Conservation (phyloP, 1,284 basidiomycete genomes). For the Phaffia rhodozyma region DNA sequence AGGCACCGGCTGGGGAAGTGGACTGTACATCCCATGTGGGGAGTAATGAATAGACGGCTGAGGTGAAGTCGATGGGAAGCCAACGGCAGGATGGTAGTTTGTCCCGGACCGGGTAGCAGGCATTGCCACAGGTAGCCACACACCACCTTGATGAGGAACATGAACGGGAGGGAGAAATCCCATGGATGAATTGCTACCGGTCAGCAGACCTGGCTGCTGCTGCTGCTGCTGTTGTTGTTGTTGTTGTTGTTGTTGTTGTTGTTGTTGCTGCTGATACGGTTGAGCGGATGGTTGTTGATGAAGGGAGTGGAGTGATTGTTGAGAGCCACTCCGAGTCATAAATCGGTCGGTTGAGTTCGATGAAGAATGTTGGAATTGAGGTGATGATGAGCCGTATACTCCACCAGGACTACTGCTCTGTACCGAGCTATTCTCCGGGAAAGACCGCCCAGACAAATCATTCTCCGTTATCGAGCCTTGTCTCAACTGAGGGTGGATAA, state of each 20-base stretch:
- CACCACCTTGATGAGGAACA: constrained; percentile 1
- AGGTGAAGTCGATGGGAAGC: not conserved
- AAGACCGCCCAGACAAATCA: too few species aligned
- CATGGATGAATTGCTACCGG: not conserved
- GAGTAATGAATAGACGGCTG: not conserved
- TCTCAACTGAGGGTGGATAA: too few species aligned
- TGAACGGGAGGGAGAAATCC: not conserved
- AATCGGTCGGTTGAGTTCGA: not conserved
- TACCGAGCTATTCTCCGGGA: too few species aligned
- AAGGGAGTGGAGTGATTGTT: not conserved
- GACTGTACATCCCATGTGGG: not conserved
- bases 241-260: not conserved
- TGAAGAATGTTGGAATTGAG: not conserved
- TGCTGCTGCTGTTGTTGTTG: not conserved
- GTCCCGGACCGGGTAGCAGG: not conserved
- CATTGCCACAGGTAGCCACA: constrained; percentile 10
- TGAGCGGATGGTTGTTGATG: constrained; percentile 4
- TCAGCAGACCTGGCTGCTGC: not conserved
- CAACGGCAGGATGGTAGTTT: not conserved
- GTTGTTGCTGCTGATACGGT: not conserved
- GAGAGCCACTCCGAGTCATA: not conserved
- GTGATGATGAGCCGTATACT: not conserved
- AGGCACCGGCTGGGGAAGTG: not conserved
- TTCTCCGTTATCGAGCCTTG: too few species aligned
- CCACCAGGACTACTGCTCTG: too few species aligned